These are phyloP conservation scores for Clonostachys sp. DNA, from an alignment of 2,329 filamentous ascomycete species.

Conservation along the genomic window DNA sequence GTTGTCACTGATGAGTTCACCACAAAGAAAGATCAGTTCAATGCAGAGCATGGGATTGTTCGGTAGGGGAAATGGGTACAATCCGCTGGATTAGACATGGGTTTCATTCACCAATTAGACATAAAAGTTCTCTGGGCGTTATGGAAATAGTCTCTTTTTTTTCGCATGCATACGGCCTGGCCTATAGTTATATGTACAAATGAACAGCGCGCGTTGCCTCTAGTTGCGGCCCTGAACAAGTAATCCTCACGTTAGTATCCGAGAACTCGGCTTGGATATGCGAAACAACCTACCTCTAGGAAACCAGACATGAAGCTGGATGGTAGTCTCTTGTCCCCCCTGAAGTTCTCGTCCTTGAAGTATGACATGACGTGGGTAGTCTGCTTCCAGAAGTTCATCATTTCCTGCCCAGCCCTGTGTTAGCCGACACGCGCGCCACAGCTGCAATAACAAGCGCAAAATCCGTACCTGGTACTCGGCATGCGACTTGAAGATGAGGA, in stretches of 20 bases:
- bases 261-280: constrained; percentile 8
- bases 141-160: constrained; percentile 5
- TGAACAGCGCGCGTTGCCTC: constrained; percentile 15
- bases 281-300: constrained; percentile 68
- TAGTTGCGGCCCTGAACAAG: constrained; percentile 50
- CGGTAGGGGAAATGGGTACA: constrained; percentile 3
- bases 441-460: too few species aligned
- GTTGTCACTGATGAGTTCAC: constrained; percentile 90
- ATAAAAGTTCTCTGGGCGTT: too few species aligned
- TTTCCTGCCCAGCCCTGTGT: constrained; percentile 62
- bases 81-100: background rate
- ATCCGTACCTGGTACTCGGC: constrained; percentile 81
- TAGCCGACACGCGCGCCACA: too few species aligned
- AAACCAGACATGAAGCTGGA: constrained; percentile 92
- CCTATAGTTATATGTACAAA: constrained; percentile 26
- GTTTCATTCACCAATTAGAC: constrained; percentile 8
- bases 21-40: constrained; percentile 38
- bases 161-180: constrained; percentile 8
- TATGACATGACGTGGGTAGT: constrained; percentile 93
- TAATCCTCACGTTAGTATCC: background rate
- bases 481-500: constrained; percentile 85
- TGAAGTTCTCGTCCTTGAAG: constrained; percentile 78
- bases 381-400: constrained; percentile 99
- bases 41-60: constrained; percentile 22
- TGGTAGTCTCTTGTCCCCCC: constrained; percentile 75